phyloP scores from a whole-genome alignment of 2,329 filamentous ascomycete species.

The Ophiocordyceps camponoti-rufipedis region DNA sequence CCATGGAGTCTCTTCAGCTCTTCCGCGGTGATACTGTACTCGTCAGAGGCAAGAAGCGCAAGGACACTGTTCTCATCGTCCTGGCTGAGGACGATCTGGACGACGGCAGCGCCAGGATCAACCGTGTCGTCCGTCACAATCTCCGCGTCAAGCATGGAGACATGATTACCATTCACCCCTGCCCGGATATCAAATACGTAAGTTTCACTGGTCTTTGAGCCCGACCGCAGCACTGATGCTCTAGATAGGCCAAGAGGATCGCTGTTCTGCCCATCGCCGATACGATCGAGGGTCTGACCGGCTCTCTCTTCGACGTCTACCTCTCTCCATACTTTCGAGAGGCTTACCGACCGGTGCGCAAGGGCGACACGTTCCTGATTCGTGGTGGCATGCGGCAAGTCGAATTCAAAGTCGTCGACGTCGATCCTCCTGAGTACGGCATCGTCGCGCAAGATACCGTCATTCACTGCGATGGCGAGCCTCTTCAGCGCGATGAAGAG shows the following conservation, averaged over 20 bases:
- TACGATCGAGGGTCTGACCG: slow-evolving; percentile 92
- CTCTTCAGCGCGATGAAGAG: slow-evolving; percentile 92
- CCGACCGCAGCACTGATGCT: slow-evolving; percentile 2
- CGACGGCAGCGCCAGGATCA: slow-evolving; percentile 92
- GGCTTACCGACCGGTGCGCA: slow-evolving; percentile 90
- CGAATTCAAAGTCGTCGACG: slow-evolving; percentile 98
- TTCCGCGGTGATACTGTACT: slow-evolving; percentile 98
- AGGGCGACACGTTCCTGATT: slow-evolving; percentile 94
- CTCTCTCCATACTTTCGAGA: slow-evolving; percentile 98
- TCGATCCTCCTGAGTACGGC: slow-evolving; percentile 94
- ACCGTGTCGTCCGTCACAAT: slow-evolving; percentile 97
- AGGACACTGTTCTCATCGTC: slow-evolving; percentile 96
- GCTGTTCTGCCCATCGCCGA: slow-evolving; percentile 96
- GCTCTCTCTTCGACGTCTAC: slow-evolving; percentile 97
- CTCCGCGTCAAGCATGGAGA: slow-evolving; percentile 96
- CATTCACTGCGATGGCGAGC: slow-evolving; percentile 82
- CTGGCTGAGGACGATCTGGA: slow-evolving; percentile 95
- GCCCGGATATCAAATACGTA: slow-evolving; percentile 99
- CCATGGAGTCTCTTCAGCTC: slow-evolving; percentile 94
- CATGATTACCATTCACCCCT: slow-evolving; percentile 90
- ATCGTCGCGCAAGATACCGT: slow-evolving; percentile 98
- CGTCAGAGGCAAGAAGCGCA: slow-evolving; percentile 98
- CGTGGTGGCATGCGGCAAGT: slow-evolving; percentile 97
- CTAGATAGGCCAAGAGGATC: slow-evolving; percentile 78
- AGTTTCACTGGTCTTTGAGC: slow-evolving; percentile 19